phyloP scores from a whole-genome alignment of 352 stramenopile species.

The Globisporangium recalcitrans region DNA sequence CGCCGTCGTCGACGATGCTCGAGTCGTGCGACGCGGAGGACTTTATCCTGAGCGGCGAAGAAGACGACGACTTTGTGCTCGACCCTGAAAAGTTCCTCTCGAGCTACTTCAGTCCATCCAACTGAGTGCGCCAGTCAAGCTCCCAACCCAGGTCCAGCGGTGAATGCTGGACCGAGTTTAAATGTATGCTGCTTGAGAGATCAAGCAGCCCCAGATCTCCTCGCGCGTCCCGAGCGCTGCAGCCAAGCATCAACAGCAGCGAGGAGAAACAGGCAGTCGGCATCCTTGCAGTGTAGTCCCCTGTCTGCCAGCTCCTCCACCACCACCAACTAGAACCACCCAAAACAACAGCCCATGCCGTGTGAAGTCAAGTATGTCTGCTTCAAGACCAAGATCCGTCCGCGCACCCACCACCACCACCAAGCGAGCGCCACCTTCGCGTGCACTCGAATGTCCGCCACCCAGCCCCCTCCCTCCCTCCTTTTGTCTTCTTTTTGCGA shows the following conservation, averaged over 20 bases:
- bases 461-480: not conserved
- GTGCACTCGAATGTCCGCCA: conserved; percentile 3
- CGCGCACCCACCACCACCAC: not conserved
- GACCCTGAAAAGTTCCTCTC: conserved; percentile 85
- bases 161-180: conserved; percentile 1
- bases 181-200: conserved; percentile 8
- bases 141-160: not conserved
- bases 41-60: conserved; percentile 32
- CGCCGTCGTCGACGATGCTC: conserved; percentile 22
- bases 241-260: conserved; percentile 8
- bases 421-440: not conserved
- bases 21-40: conserved; percentile 19
- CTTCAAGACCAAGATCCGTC: not conserved
- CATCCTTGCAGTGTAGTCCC: conserved; percentile 20
- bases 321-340: not conserved
- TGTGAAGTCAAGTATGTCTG: conserved; percentile 14
- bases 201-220: not conserved
- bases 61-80: conserved; percentile 82
- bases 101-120: conserved; percentile 64
- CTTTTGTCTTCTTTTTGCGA: conserved; percentile 14
- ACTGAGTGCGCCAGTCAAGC: conserved; percentile 3
- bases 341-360: not conserved
- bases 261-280: conserved; percentile 16
- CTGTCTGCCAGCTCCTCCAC: not conserved
- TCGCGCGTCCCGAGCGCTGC: not conserved